phyloP scores from a whole-genome alignment of 2,329 filamentous ascomycete genomes.

The Penicillium sp. region DNA sequence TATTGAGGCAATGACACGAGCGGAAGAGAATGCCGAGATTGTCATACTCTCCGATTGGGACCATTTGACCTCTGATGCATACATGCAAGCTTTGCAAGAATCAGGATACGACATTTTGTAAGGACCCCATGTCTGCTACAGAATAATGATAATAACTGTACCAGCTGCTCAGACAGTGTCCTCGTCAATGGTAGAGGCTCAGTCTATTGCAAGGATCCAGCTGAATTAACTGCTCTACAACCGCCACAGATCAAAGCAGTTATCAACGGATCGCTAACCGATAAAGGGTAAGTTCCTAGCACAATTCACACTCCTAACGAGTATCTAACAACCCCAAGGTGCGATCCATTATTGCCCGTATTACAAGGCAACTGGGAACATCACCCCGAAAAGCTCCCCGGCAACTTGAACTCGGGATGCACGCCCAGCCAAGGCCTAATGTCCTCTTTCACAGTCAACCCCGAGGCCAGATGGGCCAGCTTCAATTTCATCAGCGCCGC shows the following conservation, averaged over 20 bases:
- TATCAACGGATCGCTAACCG: conserved; percentile 13
- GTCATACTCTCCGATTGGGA: not conserved
- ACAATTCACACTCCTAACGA: not conserved
- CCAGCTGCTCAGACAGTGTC: conserved; percentile 18
- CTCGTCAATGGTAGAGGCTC: conserved; percentile 20
- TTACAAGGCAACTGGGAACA: conserved; percentile 9
- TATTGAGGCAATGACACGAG: not conserved
- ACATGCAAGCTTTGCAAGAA: not conserved
- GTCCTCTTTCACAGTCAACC: conserved; percentile 44
- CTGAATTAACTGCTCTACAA: conserved; percentile 8
- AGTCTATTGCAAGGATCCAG: conserved; percentile 17
- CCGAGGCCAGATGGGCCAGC: conserved; percentile 47
- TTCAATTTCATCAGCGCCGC: conserved; percentile 54
- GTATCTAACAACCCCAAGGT: conserved; percentile 2
- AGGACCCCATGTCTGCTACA: not conserved
- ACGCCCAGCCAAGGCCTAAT: conserved; percentile 42
- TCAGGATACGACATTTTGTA: not conserved
- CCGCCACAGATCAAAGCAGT: not conserved
- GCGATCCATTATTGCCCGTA: conserved; percentile 10
- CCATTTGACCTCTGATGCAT: not conserved
- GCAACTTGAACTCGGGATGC: conserved; percentile 34
- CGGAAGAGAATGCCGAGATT: not conserved
- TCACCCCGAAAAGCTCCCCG: conserved; percentile 23
- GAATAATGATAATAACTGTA: not conserved
- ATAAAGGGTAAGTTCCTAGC: conserved; percentile 16